Evolutionary conservation across 352 stramenopile genomes (phyloP).

Genomic region (Thraustochytrium sp.): DNA sequence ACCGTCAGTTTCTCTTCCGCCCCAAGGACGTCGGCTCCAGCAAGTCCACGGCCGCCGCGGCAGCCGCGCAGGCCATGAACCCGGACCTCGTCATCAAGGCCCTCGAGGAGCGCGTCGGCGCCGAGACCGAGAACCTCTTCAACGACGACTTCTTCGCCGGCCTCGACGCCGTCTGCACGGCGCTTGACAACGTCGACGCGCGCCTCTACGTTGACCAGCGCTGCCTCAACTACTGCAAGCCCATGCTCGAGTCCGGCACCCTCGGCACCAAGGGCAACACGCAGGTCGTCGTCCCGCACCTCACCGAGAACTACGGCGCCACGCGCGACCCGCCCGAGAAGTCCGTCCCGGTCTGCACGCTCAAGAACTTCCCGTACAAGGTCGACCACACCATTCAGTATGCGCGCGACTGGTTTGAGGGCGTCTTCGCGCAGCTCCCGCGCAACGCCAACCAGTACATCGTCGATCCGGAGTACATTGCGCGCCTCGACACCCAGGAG

Average conservation of each 20-base stretch:
- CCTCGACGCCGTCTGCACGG: conserved; percentile 91
- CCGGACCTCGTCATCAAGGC: conserved; percentile 63
- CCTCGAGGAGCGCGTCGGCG: conserved; percentile 72
- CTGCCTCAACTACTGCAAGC: conserved; percentile 90
- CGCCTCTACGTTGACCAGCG: conserved; percentile 94
- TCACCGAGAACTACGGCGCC: conserved; percentile 88
- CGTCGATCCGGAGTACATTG: conserved; percentile 53
- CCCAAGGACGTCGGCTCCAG: conserved; percentile 88
- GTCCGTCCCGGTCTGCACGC: conserved; percentile 97
- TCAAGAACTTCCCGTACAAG: conserved; percentile 99
- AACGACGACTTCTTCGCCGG: conserved; percentile 95
- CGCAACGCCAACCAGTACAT: conserved; percentile 93
- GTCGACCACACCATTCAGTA: conserved; percentile 98
- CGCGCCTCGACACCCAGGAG: conserved; percentile 81
- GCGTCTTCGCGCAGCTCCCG: conserved; percentile 91
- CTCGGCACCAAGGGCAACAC: conserved; percentile 98
- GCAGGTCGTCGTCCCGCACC: conserved; percentile 73
- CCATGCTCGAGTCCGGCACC: conserved; percentile 98
- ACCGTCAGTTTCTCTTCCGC: conserved; percentile 97
- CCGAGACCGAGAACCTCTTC: conserved; percentile 94
- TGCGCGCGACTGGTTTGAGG: conserved; percentile 98
- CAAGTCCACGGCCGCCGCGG: conserved; percentile 88
- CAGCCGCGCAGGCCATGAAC: conserved; percentile 91
- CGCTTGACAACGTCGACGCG: conserved; percentile 97
- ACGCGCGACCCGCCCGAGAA: conserved; percentile 97